Evolutionary conservation across 2,329 filamentous ascomycete species (phyloP), one percentile per base, ranked within the genome.

Genomic region (Hypoxylon sp.): DNA sequence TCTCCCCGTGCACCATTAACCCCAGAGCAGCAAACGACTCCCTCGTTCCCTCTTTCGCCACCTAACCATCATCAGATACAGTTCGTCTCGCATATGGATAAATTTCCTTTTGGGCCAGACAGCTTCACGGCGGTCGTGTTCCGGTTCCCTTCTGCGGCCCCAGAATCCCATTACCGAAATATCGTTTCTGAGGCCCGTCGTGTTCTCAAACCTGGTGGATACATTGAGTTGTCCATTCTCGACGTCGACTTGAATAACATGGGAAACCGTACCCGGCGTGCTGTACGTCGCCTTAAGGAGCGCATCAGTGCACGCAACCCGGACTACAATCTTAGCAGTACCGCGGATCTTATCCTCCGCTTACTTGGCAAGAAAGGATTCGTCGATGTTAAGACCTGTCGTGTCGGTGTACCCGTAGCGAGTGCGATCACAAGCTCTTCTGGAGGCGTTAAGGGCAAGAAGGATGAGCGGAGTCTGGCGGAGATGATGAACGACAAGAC

Each of bases 191-290:
- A 96, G 78, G 90, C 91, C 64, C 91, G 92, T 57, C 89, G 93
- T 1, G 92, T 95, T 0, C 83, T 96, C 29, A 90, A 92, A 69
- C 91, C 93, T 0, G 91, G 91, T 10, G 93, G 93, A 0, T 92
- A 90, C 75, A 86, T 96, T n/a, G 93, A 96, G 78, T 82, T 94
- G 17, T 91, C 89, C 0, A 89, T 94, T 39, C 85, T 96, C 1
- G 93, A 96, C 70, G 85, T 93, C 10, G 93, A 96, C 75, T 85
- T 96, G 66, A 89, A 93, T 79, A 93, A 93, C 75, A 94, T 95
- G 91, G 93, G 93, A 0, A 90, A 87, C 60, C 87, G 87, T 13
- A 89, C 90, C 1, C 87, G 92, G 5, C 87, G 89, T 15, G 87
- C 90, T 0, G 86, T 95, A 2, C 88, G 92, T 3, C 86, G 85